Evolutionary conservation across 768 basidiomycete species (phyloP), one percentile per base, ranked within the genome.

Genomic region (Pilatotrama ljubarskyi): DNA sequence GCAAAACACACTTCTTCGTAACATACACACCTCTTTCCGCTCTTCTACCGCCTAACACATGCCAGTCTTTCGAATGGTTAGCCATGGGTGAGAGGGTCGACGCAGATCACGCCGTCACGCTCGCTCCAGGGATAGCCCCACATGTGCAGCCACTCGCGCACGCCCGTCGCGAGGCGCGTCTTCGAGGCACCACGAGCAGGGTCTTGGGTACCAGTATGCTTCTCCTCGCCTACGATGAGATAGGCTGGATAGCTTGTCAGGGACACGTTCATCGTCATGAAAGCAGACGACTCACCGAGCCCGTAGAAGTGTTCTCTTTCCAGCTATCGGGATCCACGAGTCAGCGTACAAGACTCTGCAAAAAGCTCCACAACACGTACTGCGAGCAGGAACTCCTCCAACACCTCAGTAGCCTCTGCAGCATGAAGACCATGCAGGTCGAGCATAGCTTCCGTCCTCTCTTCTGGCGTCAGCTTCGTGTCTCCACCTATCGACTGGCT

Each of bases 71-170:
- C 26, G 15, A 32, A 10, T n/a, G 17, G 22, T 37, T 41, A 56
- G 46, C 55, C 47, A 40, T 95, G 93, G 26, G 91, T 93, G 63
- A 92, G 77, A 22, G 89, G 77, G 73, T 98, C 95, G 49, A 97
- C 84, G 72, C 91, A 95, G 55, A 97, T 84, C 51, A 93, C 85
- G 2, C 95, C 95, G 68, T 92, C 92, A 8, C 88, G 84, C 72
- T 97, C 95, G 73, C 82, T 90, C 95, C 95, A 97, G 17, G 95
- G 91, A 76, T 95, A 98, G 57, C 92, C 91, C 93, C 93, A 98
- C 55, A 90, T 84, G 66, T 94, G 91, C 46, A 98, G 74, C 89
- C 90, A 96, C 68, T 94, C 91, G 61, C 91, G 87, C 42, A 97
- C 88, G 10, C 91, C 92, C 1, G 91, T 84, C 13, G 91, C 91